Evolutionary conservation across 768 basidiomycete genomes (phyloP), one percentile per base, ranked within the genome.

Genomic region (Tulasnella calospora): DNA sequence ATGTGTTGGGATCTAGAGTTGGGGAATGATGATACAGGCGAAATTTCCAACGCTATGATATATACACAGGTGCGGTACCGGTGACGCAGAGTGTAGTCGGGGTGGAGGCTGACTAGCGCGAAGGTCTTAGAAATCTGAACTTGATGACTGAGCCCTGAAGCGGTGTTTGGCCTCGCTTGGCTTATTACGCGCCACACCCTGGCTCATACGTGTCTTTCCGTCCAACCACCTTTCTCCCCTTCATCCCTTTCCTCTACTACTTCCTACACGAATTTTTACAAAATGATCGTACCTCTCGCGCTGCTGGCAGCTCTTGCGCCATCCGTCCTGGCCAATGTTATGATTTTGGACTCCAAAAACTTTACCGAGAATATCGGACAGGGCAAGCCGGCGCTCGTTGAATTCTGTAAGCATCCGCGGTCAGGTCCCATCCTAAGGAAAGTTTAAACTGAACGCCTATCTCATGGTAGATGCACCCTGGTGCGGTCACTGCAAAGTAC

Each of bases 401-500:
- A 96, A 85, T 96, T 78, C 44, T 97, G 94, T 96, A 82, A 84
- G 95, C 88, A 75, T 33, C 19, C 9, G 41, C 6, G 47, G 27
- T 46, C 9, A 33, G 35, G 40, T 44, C 17, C 33, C 73, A 8
- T 51, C 35, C 35, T 6, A 21, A 21, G 23, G 17, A 71, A 35
- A 2, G 30, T 71, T 41, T 71, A 38, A 21, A 12, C 35, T 33
- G 4, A 40, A 30, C 21, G 35, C 33, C 70, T 40, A 35, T 23
- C 21, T 51, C 19, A 8, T 78, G 33, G 3, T 76, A 95, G 94
- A 91, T 81, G 94, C 94, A 23, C 92, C 94, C 12, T 95, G 94
- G 94, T 95, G 94, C 82, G 94, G 93, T 76, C 94, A 95, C 83
- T 95, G 94, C 89, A 95, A 95, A 85, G 94, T 92, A 83, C 79